phyloP scores from a whole-genome alignment of 257 asterid species.

The Leptodermis oblonga region DNA sequence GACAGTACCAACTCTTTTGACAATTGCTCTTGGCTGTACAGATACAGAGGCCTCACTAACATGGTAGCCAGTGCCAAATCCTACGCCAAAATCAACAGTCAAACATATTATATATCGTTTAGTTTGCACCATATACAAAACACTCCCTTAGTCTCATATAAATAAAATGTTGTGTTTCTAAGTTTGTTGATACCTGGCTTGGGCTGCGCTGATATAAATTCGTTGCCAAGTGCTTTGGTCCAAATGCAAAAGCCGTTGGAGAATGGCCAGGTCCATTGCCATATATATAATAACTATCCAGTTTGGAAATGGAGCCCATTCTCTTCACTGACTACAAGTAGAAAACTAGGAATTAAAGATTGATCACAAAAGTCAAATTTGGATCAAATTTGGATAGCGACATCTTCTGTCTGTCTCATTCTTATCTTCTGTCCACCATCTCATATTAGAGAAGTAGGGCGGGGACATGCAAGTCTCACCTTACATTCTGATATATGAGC shows the following conservation, averaged over 20 bases:
- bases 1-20: conserved; percentile 18
- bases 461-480: too few relatives aligned
- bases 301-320: not conserved
- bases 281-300: conserved; percentile 16
- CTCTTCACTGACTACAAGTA: not conserved
- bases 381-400: too few relatives aligned
- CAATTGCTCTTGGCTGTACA: conserved; percentile 15
- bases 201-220: conserved; percentile 26
- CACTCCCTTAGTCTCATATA: too few relatives aligned
- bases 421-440: too few relatives aligned
- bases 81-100: too few relatives aligned
- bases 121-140: too few relatives aligned
- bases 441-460: too few relatives aligned
- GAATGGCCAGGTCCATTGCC: conserved; percentile 24
- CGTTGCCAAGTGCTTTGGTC: conserved; percentile 17
- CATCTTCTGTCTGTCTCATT: too few relatives aligned
- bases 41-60: conserved; percentile 18
- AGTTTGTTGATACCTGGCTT: conserved; percentile 14
- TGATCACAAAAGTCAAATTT: too few relatives aligned
- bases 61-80: conserved; percentile 28
- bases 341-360: not conserved
- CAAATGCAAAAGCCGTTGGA: conserved; percentile 21
- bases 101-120: too few relatives aligned
- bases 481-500: too few relatives aligned
- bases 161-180: too few relatives aligned